Evolutionary conservation across 208 protist genomes (phyloP).

Genomic region (Acanthamoeba rhysodes): DNA sequence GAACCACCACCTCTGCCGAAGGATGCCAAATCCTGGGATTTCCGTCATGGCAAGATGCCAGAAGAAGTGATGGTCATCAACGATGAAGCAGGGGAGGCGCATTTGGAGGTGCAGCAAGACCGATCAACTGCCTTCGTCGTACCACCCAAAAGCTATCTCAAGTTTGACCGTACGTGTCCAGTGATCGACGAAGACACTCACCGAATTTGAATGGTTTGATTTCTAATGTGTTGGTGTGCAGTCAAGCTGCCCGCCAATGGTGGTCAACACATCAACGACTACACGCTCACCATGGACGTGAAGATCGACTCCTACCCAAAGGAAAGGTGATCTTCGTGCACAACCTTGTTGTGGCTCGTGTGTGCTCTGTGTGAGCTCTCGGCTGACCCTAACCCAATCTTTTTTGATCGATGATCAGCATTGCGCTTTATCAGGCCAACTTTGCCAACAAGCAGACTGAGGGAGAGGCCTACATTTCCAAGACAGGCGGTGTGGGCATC

Average conservation of each 20-base stretch:
- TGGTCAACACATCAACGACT: conserved; percentile 70
- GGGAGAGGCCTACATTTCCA: conserved; percentile 76
- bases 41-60: conserved; percentile 75
- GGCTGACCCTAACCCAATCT: background rate
- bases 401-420: background rate
- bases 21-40: conserved; percentile 59
- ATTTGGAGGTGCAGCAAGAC: conserved; percentile 69
- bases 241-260: conserved; percentile 62
- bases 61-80: conserved; percentile 72
- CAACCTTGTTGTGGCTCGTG: no score
- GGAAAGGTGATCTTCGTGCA: background rate
- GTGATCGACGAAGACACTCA: background rate
- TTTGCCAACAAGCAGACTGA: conserved; percentile 72
- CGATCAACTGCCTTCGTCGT: conserved; percentile 65
- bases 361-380: no score
- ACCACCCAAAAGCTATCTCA: conserved; percentile 70
- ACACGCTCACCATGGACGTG: conserved; percentile 73
- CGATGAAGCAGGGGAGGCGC: conserved; percentile 56
- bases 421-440: conserved; percentile 74
- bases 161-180: conserved; percentile 61
- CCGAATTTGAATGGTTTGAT: background rate
- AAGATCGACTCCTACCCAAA: conserved; percentile 57
- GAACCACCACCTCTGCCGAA: conserved; percentile 2
- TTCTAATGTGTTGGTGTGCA: background rate
- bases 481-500: conserved; percentile 73